Evolutionary conservation across 2,329 filamentous ascomycete species (phyloP).

Genomic region (Xylaria sp.): DNA sequence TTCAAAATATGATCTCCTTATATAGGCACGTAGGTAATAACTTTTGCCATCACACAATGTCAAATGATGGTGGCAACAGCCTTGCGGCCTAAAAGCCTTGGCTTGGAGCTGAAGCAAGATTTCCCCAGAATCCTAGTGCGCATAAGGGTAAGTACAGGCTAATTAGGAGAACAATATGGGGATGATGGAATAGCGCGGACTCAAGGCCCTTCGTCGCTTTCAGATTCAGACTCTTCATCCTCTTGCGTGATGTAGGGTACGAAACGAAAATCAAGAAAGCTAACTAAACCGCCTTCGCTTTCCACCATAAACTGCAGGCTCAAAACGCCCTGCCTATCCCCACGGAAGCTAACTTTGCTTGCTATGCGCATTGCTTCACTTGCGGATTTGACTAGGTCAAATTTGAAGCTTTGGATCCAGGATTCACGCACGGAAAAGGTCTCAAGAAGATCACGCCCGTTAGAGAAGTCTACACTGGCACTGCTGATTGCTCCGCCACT

Average conservation of each 20-base stretch:
- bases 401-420: conserved; percentile 82
- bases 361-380: conserved; percentile 92
- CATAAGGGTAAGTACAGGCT: neutral
- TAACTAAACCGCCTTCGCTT: conserved; percentile 74
- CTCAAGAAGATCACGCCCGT: conserved; percentile 75
- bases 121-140: neutral
- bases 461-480: conserved; percentile 74
- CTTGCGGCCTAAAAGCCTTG: neutral
- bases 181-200: neutral
- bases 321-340: conserved; percentile 88
- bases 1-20: neutral
- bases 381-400: conserved; percentile 85
- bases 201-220: conserved; percentile 52
- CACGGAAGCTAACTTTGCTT: conserved; percentile 89
- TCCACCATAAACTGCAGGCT: conserved; percentile 98
- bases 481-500: conserved; percentile 70
- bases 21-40: neutral
- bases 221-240: conserved; percentile 63
- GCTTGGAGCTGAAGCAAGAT: neutral
- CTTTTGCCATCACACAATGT: neutral
- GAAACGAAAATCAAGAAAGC: conserved; percentile 86
- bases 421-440: conserved; percentile 73
- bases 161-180: neutral
- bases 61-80: neutral
- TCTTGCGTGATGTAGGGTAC: conserved; percentile 76